These are phyloP conservation scores for Dictyostelium intermedium DNA, from an alignment of 78 protist species.

Conservation along the genomic window DNA sequence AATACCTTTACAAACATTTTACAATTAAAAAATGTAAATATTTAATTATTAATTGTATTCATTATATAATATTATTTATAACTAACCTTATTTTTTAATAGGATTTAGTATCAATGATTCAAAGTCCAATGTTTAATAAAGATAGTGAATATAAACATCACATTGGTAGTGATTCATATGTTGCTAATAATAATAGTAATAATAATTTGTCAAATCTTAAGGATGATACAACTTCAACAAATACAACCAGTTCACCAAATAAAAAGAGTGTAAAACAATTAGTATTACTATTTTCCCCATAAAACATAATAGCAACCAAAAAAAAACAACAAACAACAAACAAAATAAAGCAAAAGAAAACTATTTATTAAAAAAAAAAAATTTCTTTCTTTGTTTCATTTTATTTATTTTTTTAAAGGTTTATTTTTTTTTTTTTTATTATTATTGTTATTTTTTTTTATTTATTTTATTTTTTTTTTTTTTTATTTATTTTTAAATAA, in stretches of 20 bases:
- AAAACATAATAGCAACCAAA: background rate
- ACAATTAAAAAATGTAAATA: conserved; percentile 41
- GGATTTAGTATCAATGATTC: conserved; percentile 28
- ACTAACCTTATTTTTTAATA: background rate
- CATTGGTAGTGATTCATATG: background rate
- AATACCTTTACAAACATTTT: conserved; percentile 55
- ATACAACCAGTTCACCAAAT: conserved; percentile 33
- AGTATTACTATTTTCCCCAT: background rate
- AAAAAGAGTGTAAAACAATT: background rate
- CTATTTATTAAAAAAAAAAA: background rate
- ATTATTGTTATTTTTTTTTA: background rate
- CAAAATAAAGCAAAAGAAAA: background rate
- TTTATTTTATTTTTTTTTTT: background rate
- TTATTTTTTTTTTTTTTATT: background rate
- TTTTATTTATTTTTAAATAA: background rate
- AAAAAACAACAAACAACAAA: background rate
- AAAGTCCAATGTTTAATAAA: background rate
- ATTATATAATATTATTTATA: background rate
- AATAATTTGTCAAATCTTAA: background rate
- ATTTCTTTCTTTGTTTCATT: background rate
- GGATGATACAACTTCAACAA: background rate
- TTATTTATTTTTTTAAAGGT: background rate
- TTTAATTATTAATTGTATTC: background rate
- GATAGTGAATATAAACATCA: background rate
- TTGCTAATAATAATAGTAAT: background rate